Conservation (phyloP, 1,139 yeast genomes). For the Geotrichum restrictum region DNA sequence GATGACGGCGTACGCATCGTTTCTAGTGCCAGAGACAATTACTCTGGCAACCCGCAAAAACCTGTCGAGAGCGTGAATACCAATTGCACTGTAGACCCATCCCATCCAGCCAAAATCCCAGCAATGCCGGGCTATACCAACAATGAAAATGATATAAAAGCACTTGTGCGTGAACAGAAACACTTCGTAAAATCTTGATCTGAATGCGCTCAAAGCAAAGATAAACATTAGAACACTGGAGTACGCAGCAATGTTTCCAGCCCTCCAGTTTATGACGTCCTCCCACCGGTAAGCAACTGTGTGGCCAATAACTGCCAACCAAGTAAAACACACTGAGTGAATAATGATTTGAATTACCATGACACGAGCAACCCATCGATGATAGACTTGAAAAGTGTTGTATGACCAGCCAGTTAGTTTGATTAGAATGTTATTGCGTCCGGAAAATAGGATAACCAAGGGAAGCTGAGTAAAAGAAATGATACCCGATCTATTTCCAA, state of each 20-base stretch:
- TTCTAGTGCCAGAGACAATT: constrained; percentile 42
- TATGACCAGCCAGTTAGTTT: constrained; percentile 61
- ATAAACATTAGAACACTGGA: constrained; percentile 41
- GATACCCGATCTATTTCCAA: constrained; percentile 60
- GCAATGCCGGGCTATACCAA: constrained; percentile 42
- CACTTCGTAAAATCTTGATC: constrained; percentile 43
- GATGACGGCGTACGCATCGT: constrained; percentile 39
- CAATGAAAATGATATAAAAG: constrained; percentile 43
- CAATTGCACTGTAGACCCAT: constrained; percentile 41
- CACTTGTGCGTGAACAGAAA: constrained; percentile 38
- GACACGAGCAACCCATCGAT: constrained; percentile 59
- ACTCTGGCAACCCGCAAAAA: constrained; percentile 38
- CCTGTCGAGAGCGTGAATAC: constrained; percentile 43
- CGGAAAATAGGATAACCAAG: constrained; percentile 53
- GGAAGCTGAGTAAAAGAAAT: constrained; percentile 56
- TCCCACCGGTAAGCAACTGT: constrained; percentile 41
- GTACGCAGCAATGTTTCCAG: constrained; percentile 41
- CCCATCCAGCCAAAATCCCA: constrained; percentile 51
- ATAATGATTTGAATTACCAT: constrained; percentile 47
- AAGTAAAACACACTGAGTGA: constrained; percentile 37
- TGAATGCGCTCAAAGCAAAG: constrained; percentile 21
- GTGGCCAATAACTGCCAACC: constrained; percentile 38
- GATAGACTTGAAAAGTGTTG: constrained; percentile 58
- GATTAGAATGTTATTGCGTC: constrained; percentile 58
- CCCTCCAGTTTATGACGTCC: constrained; percentile 46